These are phyloP conservation scores for Trichosanthes truncata DNA, from an alignment of 306 rosid genomes.

Conservation along the genomic window DNA sequence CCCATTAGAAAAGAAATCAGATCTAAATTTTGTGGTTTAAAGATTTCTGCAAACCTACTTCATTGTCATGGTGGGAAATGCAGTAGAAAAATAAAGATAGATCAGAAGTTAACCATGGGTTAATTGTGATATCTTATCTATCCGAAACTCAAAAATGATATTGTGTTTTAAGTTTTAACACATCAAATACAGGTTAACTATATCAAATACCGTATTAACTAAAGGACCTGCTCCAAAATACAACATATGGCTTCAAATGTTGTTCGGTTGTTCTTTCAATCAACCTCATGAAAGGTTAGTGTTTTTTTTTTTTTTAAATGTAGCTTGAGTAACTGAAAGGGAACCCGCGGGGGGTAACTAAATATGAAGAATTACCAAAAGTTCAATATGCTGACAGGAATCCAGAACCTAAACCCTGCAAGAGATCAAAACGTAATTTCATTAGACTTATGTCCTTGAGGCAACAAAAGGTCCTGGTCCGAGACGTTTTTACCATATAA, in stretches of 20 bases:
- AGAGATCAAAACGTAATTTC: neutral
- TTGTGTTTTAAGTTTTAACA: neutral
- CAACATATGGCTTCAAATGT: neutral
- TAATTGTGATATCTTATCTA: neutral
- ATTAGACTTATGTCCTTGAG: neutral
- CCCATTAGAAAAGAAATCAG: neutral
- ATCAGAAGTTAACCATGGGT: neutral
- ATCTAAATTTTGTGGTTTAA: neutral
- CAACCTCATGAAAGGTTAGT: neutral
- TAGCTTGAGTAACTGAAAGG: neutral
- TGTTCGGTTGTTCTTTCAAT: neutral
- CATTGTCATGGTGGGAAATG: neutral
- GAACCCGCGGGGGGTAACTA: neutral
- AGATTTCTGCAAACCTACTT: neutral
- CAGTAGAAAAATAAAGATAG: neutral
- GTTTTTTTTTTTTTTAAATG: neutral
- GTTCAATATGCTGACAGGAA: constrained; percentile 76
- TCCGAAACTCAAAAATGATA: neutral
- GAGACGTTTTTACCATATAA: constrained; percentile 44
- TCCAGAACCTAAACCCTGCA: constrained; percentile 94
- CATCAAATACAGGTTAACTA: neutral
- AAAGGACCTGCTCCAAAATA: neutral
- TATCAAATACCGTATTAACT: neutral
- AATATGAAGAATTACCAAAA: constrained; percentile 44
- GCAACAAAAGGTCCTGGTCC: constrained; percentile 1